These are phyloP conservation scores for Fomitopsis serialis DNA, from an alignment of 768 basidiomycete genomes.

Conservation along the genomic window DNA sequence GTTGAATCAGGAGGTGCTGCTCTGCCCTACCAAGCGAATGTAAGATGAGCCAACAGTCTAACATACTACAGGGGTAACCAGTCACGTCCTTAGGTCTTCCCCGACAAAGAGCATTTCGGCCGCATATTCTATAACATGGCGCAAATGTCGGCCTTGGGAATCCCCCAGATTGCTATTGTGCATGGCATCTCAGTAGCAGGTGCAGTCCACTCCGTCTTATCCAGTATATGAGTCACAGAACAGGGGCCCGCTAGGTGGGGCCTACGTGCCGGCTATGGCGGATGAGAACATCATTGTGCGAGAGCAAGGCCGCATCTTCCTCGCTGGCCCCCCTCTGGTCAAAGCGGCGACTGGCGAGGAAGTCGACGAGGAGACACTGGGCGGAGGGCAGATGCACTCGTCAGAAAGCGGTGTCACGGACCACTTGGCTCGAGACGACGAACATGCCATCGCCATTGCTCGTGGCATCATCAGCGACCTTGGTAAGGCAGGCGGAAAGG, in stretches of 20 bases:
- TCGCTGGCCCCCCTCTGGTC: slow-evolving; percentile 91
- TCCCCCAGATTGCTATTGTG: slow-evolving; percentile 89
- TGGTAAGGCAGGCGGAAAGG: slow-evolving; percentile 52
- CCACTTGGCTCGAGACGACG: slow-evolving; percentile 80
- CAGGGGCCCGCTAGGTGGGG: slow-evolving; percentile 52
- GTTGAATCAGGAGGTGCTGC: slow-evolving; percentile 95
- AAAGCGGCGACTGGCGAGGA: slow-evolving; percentile 93
- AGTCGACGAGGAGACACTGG: slow-evolving; percentile 88
- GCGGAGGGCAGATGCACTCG: slow-evolving; percentile 89
- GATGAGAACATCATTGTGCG: slow-evolving; percentile 90
- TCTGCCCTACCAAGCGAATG: slow-evolving; percentile 87
- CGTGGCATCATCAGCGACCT: slow-evolving; percentile 74
- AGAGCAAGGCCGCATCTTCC: slow-evolving; percentile 90
- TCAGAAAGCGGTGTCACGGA: slow-evolving; percentile 89
- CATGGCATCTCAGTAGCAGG: slow-evolving; percentile 95
- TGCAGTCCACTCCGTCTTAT: slow-evolving; percentile 7
- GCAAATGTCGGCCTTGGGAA: slow-evolving; percentile 88
- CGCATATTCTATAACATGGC: slow-evolving; percentile 98
- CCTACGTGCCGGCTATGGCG: slow-evolving; percentile 95
- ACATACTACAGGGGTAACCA: no score
- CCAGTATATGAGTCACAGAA: neutral
- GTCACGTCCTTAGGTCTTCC: slow-evolving; percentile 55
- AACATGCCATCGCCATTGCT: slow-evolving; percentile 78
- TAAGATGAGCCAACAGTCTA: slow-evolving; percentile 11
- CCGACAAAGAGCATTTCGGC: slow-evolving; percentile 93